Evolutionary conservation across 2,329 filamentous ascomycete species (phyloP), one percentile per base, ranked within the genome.

Genomic region (Fusarium sambucinum): DNA sequence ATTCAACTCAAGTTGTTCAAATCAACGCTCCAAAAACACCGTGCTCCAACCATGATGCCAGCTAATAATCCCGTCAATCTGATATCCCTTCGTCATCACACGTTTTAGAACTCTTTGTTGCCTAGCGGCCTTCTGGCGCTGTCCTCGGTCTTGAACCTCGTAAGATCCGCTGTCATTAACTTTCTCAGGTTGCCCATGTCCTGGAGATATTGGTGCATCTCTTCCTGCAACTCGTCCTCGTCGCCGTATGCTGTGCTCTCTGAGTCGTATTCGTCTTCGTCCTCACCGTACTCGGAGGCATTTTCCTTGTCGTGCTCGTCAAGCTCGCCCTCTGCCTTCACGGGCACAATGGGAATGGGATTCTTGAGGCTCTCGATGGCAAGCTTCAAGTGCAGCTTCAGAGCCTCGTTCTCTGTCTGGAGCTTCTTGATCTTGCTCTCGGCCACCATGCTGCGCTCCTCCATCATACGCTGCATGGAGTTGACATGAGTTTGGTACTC

Each of bases 351-450:
- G 1, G 93, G 90, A 68, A 99, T 97, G 0, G 96, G 96, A 76
- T 98, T 97, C 83, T 93, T 95, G 72, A 97, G 80, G 75, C 93
- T 94, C 54, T 90, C 89, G 23, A 98, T 85, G 2, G 94, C 95
- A 52, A 99, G 87, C 73, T 92, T 93, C 51, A 99, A 83, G 79
- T 99, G 96, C 62, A 96, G 85, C 66, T 94, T 87, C 73, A 98
- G 81, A 1, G 94, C 92, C 75, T 97, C 95, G 67, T 97, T 97
- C 82, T 99, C 89, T 2, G 92, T 94, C 78, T 92, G 91, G 55
- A 99, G 82, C 68, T 91, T 93, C 71, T 93, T 90, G 77, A 99
- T 97, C 85, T 97, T 97, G 82, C 92, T 93, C 77, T 98, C 95
- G 30, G 92, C 90, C 16, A 98, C 92, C 78, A 96, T 91, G 63